These are phyloP conservation scores for Xylaria polymorpha DNA, from an alignment of 2,329 filamentous ascomycete genomes.

Conservation along the genomic window DNA sequence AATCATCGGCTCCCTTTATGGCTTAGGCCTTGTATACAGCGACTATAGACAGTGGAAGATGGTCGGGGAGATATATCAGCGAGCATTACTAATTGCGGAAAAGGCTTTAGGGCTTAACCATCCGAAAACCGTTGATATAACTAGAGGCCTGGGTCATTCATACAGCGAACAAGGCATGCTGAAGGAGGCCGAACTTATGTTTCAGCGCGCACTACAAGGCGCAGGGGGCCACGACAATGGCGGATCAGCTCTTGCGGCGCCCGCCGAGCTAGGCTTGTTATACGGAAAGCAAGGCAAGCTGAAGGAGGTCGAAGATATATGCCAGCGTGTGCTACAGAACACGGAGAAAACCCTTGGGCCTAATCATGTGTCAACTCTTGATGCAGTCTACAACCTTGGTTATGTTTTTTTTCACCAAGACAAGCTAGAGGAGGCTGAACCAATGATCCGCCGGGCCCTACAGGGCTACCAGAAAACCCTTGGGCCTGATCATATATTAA, in stretches of 20 bases:
- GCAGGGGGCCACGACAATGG: too few species aligned
- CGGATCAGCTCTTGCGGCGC: too few species aligned
- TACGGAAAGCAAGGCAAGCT: slow-evolving; percentile 36
- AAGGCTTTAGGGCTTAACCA: slow-evolving; percentile 9
- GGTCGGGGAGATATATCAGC: slow-evolving; percentile 47
- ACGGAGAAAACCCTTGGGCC: slow-evolving; percentile 6
- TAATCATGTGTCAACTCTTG: slow-evolving; percentile 6
- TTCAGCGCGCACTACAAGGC: neutral
- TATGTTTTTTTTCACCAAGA: slow-evolving; percentile 27
- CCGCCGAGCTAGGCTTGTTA: neutral
- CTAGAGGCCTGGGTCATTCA: neutral
- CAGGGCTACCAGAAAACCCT: slow-evolving; percentile 33
- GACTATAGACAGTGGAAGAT: too few species aligned
- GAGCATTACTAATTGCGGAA: slow-evolving; percentile 44
- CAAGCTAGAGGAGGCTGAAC: slow-evolving; percentile 44
- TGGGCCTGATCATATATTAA: slow-evolving; percentile 21
- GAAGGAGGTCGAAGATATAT: slow-evolving; percentile 47
- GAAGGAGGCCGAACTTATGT: neutral
- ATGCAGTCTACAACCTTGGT: neutral
- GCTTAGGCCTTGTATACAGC: too few species aligned
- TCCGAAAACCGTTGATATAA: neutral
- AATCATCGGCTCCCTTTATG: neutral
- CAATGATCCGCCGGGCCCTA: slow-evolving; percentile 47
- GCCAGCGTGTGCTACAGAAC: slow-evolving; percentile 46
- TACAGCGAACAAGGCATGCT: neutral